A percentile compares a stretch with the other conserved stretches of the same genome.
Conservation (phyloP, 192 early-diverging fungal genomes). For the Dispira parvispora region DNA sequence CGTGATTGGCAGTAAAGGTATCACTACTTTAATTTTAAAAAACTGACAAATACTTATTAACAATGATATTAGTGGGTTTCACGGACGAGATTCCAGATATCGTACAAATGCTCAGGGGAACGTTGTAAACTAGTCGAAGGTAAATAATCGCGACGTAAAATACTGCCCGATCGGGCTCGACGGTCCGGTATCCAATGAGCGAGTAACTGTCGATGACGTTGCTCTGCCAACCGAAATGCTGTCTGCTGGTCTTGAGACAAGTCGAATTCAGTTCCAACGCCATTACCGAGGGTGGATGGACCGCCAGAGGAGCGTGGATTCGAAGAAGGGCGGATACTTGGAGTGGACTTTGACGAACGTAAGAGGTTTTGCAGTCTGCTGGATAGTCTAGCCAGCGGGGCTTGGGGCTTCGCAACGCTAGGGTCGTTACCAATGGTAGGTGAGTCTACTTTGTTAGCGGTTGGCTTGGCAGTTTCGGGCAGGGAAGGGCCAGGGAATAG, state of each 20-base stretch:
- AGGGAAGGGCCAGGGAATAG: not conserved
- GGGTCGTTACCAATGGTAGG: not conserved
- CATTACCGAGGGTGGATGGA: not conserved
- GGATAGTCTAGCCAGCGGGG: not conserved
- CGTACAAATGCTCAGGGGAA: not conserved
- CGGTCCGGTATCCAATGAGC: conserved; percentile 5
- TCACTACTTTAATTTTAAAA: no score
- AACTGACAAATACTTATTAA: no score
- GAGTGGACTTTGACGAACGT: not conserved
- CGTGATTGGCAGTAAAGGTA: no score
- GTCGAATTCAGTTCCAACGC: not conserved
- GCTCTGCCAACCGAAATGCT: not conserved
- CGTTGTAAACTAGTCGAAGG: not conserved
- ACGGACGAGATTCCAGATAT: not conserved
- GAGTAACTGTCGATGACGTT: not conserved
- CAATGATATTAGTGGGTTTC: no score
- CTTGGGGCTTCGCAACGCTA: not conserved
- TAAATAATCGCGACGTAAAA: conserved; percentile 1
- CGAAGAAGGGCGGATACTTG: not conserved
- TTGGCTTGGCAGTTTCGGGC: not conserved
- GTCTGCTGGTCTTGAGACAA: not conserved
- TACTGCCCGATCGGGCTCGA: conserved; percentile 7
- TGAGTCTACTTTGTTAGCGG: not conserved
- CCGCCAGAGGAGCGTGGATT: not conserved
- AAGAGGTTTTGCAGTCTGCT: not conserved